These are phyloP conservation scores for Themeda triandra DNA, from an alignment of 176 grass and related monocot genomes.

Conservation along the genomic window DNA sequence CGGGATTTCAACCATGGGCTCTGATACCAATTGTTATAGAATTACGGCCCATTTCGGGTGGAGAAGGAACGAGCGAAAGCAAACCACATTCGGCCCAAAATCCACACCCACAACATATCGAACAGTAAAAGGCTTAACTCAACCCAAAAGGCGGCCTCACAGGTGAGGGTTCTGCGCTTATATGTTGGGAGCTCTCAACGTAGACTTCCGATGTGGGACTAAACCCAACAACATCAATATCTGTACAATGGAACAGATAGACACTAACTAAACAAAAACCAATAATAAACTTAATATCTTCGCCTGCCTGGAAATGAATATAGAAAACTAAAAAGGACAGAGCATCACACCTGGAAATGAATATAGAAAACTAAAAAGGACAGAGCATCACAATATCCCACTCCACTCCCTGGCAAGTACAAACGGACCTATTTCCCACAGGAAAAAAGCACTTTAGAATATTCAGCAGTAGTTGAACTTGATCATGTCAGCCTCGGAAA, in stretches of 20 bases:
- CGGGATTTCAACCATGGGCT: no score
- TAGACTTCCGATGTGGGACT: no score
- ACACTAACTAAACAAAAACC: neutral
- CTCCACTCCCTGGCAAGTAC: conserved; percentile 31
- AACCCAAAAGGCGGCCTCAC: no score
- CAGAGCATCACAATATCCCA: conserved; percentile 6
- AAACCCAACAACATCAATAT: no score
- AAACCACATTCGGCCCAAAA: no score
- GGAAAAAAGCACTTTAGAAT: conserved; percentile 5
- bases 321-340: neutral
- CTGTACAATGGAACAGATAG: neutral
- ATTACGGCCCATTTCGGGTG: no score
- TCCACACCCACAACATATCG: no score
- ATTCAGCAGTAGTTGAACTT: conserved; percentile 9
- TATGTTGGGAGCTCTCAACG: no score
- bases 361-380: neutral
- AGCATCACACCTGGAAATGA: conserved; percentile 9
- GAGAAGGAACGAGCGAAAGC: no score
- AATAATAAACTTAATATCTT: neutral
- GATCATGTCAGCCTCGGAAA: conserved; percentile 14
- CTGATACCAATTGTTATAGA: no score
- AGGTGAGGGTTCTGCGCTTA: no score
- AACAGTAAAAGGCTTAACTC: no score
- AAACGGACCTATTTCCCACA: conserved; percentile 2
- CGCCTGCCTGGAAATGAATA: conserved; percentile 8